phyloP scores from a whole-genome alignment of 257 asterid species.

The Solanum pimpinellifolium region DNA sequence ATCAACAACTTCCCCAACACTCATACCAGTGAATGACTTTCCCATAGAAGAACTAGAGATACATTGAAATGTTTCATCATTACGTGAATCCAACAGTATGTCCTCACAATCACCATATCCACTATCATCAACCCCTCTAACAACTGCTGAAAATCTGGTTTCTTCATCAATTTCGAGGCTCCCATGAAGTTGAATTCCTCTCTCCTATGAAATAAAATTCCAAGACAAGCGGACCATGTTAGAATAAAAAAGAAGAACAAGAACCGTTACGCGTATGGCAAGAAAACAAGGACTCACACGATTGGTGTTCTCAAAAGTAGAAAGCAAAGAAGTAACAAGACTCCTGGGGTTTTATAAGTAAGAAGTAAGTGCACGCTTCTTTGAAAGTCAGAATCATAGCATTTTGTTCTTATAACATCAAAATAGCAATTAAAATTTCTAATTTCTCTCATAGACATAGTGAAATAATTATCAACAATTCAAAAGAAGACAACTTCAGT shows the following conservation, averaged over 20 bases:
- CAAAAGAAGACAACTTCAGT: too few relatives aligned
- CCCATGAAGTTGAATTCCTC: conserved; percentile 65
- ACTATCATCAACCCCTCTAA: conserved; percentile 64
- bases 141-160: conserved; percentile 76
- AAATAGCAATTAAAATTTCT: too few relatives aligned
- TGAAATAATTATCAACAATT: too few relatives aligned
- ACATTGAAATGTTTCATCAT: conserved; percentile 80
- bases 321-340: neutral
- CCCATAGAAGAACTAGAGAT: conserved; percentile 30
- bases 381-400: neutral
- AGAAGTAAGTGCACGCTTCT: neutral
- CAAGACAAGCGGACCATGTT: neutral
- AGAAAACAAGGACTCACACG: neutral
- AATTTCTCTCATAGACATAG: too few relatives aligned
- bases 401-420: neutral
- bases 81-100: conserved; percentile 45
- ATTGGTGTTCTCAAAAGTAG: neutral
- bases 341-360: neutral
- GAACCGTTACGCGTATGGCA: neutral
- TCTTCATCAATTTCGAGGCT: conserved; percentile 81
- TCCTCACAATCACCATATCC: conserved; percentile 74
- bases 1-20: conserved; percentile 18
- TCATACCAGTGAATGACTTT: conserved; percentile 23
- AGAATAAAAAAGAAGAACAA: neutral
- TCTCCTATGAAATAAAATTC: conserved; percentile 44